Evolutionary conservation across 2,329 filamentous ascomycete genomes (phyloP), one percentile per base, ranked within the genome.

Genomic region (Fusarium verticillioides): DNA sequence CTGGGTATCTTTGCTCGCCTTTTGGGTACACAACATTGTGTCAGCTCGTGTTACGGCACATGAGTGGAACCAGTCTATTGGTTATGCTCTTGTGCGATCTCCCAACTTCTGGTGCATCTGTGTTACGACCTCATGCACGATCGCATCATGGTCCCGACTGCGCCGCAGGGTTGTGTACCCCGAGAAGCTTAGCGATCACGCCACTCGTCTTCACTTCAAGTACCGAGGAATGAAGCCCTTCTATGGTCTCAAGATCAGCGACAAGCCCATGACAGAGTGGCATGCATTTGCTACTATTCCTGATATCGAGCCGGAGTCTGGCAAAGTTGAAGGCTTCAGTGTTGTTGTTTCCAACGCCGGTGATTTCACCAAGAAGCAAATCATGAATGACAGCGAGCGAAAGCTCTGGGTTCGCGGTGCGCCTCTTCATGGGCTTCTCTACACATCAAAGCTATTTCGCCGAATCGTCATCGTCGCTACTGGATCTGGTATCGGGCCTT

Each of bases 61-160:
- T 4, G 65, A 68, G 13, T 68, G 56, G 63, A 5, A 53, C 12
- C 39, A 68, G 19, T 39, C 65, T 1, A 49, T 54, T 2, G 19
- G 36, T 4, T 68, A 68, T 23, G 63, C 65, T 1, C 42, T 68
- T 4, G 26, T 68, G 10, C 65, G 65, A 7, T 68, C 65, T 2
- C 63, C 65, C 9, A 68, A 68, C 11, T 68, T 68, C n/a, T 68
- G 65, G 65, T 68, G 65, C 9, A 61, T 68, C 5, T 68, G 63
- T 21, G 63, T 68, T 4, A 68, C 65, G 3, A 68, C 65, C 18
- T 68, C 63, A 3, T 68, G 65, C 42, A 68, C 65, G 15, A 23
- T 68, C 5, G 47, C 47, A 1, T 68, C 65, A 2, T 68, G 65
- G 65, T 68, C 65, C 1, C 42, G 65, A 12, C 11, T 68, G 4